phyloP scores from a whole-genome alignment of 805 yeast genomes.

The Cyberlindnera americana region DNA sequence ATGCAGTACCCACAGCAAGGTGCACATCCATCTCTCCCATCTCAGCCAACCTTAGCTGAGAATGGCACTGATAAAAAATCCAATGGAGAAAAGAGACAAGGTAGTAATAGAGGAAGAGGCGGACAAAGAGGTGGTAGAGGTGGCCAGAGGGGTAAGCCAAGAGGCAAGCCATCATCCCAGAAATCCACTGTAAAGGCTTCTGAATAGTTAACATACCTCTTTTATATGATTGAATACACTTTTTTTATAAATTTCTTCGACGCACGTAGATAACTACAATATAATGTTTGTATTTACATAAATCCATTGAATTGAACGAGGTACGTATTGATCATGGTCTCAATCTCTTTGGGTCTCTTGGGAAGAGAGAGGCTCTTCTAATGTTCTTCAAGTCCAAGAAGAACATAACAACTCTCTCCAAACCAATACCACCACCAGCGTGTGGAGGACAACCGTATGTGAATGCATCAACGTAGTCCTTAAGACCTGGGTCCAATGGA shows the following conservation, averaged over 20 bases:
- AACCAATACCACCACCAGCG: constrained; percentile 99
- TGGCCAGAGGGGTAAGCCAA: constrained; percentile 9
- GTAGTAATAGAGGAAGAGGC: constrained; percentile 10
- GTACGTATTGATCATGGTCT: constrained; percentile 52
- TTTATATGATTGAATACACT: no score
- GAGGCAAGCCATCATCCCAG: constrained; percentile 2
- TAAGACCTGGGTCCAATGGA: constrained; percentile 75
- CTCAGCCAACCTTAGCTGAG: not conserved
- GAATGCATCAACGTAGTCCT: constrained; percentile 91
- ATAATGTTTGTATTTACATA: not conserved
- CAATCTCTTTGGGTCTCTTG: constrained; percentile 95
- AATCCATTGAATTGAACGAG: not conserved
- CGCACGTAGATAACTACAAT: no score
- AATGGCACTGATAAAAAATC: not conserved
- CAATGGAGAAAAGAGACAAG: not conserved
- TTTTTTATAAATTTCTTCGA: no score
- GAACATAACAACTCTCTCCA: constrained; percentile 98
- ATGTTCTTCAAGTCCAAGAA: constrained; percentile 95
- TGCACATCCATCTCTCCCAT: not conserved
- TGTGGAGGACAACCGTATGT: constrained; percentile 96
- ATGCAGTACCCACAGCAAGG: constrained; percentile 10
- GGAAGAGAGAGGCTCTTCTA: constrained; percentile 98
- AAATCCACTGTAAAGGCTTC: constrained; percentile 3
- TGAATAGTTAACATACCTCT: not conserved
- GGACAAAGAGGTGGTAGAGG: constrained; percentile 25